phyloP scores from a whole-genome alignment of 306 rosid species.

The Aeschynomene evenia region DNA sequence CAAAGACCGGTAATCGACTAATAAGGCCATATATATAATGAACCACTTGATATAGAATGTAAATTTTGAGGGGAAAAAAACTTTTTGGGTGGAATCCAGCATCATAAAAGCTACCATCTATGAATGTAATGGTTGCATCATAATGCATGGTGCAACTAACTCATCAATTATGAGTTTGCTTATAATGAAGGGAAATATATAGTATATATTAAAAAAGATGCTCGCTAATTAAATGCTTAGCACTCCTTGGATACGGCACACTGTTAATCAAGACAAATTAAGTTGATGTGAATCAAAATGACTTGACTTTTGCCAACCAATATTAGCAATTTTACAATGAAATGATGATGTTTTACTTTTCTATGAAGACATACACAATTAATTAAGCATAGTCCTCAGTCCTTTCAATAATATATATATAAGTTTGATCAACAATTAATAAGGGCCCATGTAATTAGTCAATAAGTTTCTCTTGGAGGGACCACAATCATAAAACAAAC shows the following conservation, averaged over 20 bases:
- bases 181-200: conserved; percentile 37
- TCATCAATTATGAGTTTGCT: conserved; percentile 27
- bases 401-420: background rate
- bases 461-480: conserved; percentile 41
- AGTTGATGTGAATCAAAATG: conserved; percentile 13
- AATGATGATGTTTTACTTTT: conserved; percentile 27
- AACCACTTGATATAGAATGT: conserved; percentile 16
- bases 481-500: conserved; percentile 52
- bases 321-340: conserved; percentile 12
- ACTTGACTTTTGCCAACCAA: conserved; percentile 23
- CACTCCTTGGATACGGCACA: conserved; percentile 1
- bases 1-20: no score
- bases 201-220: no score
- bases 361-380: background rate
- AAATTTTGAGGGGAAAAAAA: background rate
- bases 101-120: conserved; percentile 20
- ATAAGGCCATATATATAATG: no score
- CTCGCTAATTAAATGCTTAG: conserved; percentile 12
- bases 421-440: background rate
- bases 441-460: conserved; percentile 17
- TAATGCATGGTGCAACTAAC: conserved; percentile 33
- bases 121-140: conserved; percentile 34
- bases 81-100: conserved; percentile 16
- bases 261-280: background rate
- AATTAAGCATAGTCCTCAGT: background rate